phyloP scores from a whole-genome alignment of 371 early-diverging fungal genomes.

The Rhizomucor miehei region DNA sequence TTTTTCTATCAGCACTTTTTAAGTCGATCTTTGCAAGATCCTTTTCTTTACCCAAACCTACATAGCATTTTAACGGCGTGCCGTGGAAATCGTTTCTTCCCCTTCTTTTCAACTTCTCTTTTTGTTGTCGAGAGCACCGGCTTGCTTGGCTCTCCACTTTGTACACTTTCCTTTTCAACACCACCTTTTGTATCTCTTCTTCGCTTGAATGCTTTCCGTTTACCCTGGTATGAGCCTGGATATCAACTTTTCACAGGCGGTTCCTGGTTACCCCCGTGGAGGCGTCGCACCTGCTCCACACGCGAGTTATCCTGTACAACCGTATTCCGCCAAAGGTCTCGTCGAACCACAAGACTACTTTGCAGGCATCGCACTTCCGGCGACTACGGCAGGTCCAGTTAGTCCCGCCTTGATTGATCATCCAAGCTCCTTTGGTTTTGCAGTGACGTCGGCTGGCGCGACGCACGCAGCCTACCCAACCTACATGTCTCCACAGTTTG shows the following conservation, averaged over 20 bases:
- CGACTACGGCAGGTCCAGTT: constrained; percentile 1
- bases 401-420: constrained; percentile 8
- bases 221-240: constrained; percentile 24
- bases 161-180: constrained; percentile 2
- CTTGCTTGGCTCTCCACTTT: constrained; percentile 13
- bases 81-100: constrained; percentile 11
- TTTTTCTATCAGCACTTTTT: constrained; percentile 10
- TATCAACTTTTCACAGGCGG: constrained; percentile 16
- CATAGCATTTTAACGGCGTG: constrained; percentile 13
- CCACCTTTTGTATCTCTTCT: constrained; percentile 1
- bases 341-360: neutral
- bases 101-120: constrained; percentile 7
- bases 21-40: constrained; percentile 28
- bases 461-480: constrained; percentile 10
- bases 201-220: constrained; percentile 23
- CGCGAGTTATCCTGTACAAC: constrained; percentile 4
- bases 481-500: constrained; percentile 7
- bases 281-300: constrained; percentile 3
- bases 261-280: constrained; percentile 10
- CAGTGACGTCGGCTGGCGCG: constrained; percentile 19
- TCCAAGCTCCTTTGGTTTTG: constrained; percentile 9
- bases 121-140: constrained; percentile 7
- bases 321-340: constrained; percentile 5
- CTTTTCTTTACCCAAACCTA: constrained; percentile 6
- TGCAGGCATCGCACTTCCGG: neutral